Percentiles rank a stretch among this genome's conserved stretches.
These are phyloP conservation scores for Acacia concinna DNA, from an alignment of 331 rosid species.

Conservation along the genomic window DNA sequence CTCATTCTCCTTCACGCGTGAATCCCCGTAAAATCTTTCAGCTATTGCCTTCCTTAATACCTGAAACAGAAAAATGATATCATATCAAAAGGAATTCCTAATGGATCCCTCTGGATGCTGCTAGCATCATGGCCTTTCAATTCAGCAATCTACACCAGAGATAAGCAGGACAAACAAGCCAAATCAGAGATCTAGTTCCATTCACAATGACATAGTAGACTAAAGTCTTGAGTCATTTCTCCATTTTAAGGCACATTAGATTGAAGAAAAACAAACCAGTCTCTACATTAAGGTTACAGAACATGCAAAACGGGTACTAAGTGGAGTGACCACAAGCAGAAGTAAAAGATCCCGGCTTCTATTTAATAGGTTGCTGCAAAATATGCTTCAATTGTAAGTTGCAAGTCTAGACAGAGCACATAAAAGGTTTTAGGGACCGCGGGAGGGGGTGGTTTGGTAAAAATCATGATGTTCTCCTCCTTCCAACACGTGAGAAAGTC, in stretches of 20 bases:
- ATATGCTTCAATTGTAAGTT: not conserved
- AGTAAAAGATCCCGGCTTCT: not conserved
- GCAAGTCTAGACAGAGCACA: not conserved
- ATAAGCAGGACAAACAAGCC: not conserved
- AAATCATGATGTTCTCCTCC: not conserved
- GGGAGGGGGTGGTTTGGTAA: not conserved
- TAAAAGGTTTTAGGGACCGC: not conserved
- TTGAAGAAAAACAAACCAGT: too few relatives aligned
- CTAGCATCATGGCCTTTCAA: slow-evolving; percentile 12
- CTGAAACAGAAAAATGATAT: slow-evolving; percentile 29
- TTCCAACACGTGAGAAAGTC: not conserved
- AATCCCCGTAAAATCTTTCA: slow-evolving; percentile 44
- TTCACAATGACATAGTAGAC: not conserved
- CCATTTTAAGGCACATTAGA: not conserved
- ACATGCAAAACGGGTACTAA: not conserved
- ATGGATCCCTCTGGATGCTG: slow-evolving; percentile 2
- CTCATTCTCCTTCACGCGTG: slow-evolving; percentile 46
- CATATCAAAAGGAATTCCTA: not conserved
- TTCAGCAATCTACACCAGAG: not conserved
- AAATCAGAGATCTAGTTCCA: not conserved
- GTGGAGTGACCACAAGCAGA: not conserved
- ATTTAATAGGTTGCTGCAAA: not conserved
- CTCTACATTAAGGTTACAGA: not conserved
- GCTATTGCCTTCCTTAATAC: slow-evolving; percentile 53
- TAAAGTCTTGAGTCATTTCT: not conserved